These are phyloP conservation scores for Cinchona pubescens DNA, from an alignment of 257 asterid species.

Conservation along the genomic window DNA sequence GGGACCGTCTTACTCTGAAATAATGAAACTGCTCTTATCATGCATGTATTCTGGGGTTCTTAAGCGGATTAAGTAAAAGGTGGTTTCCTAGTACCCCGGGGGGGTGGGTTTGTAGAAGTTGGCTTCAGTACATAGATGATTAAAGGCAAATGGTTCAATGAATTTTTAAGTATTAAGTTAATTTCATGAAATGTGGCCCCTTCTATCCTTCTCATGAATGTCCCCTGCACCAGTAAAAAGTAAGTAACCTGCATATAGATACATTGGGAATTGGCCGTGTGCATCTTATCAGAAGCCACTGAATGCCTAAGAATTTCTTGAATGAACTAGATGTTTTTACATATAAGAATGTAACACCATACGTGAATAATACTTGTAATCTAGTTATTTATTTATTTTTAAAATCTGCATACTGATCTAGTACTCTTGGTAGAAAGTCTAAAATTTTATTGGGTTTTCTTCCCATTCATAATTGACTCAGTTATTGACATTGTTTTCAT, in stretches of 20 bases:
- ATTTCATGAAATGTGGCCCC: not conserved
- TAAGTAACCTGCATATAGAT: not conserved
- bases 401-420: not conserved
- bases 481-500: not conserved
- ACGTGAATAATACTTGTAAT: not conserved
- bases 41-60: not conserved
- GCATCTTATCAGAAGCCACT: not conserved
- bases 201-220: not conserved
- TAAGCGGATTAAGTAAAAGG: not conserved
- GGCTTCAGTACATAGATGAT: not conserved
- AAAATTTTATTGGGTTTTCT: not conserved
- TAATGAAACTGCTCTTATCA: not conserved
- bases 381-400: too few relatives aligned
- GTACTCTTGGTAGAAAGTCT: not conserved
- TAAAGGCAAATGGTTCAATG: not conserved
- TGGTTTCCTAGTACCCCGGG: too few relatives aligned
- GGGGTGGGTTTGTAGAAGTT: too few relatives aligned
- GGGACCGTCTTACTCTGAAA: not conserved
- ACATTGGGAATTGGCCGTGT: not conserved
- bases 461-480: not conserved
- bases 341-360: not conserved
- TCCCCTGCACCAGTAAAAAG: not conserved
- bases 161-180: not conserved
- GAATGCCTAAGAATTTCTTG: not conserved
- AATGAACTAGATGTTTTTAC: not conserved